Percentiles rank a stretch among this genome's conserved stretches.
Conservation (phyloP, 1,139 yeast genomes). For the Nakaseomyces nivariensis region DNA sequence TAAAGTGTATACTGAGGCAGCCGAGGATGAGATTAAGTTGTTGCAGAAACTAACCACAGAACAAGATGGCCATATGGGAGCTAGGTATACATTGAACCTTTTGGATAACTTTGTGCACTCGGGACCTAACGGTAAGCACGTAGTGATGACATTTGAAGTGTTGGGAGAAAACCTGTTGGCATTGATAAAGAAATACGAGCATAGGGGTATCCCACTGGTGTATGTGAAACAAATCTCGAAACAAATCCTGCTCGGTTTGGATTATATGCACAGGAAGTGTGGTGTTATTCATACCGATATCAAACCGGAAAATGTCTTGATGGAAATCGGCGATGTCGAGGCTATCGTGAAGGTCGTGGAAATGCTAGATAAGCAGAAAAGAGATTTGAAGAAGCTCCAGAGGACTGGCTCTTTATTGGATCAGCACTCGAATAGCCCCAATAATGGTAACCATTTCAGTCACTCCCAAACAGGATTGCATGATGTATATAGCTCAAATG, state of each 20-base stretch:
- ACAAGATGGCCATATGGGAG: conserved; percentile 42
- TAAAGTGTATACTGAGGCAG: conserved; percentile 64
- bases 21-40: conserved; percentile 62
- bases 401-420: conserved; percentile 20
- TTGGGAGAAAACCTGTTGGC: conserved; percentile 70
- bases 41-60: conserved; percentile 20
- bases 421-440: neutral
- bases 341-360: conserved; percentile 52
- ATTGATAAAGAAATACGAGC: conserved; percentile 50
- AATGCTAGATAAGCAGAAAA: conserved; percentile 42
- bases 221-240: conserved; percentile 65
- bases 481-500: neutral
- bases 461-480: neutral
- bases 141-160: conserved; percentile 74
- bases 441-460: neutral
- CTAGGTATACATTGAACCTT: conserved; percentile 52
- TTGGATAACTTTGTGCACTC: conserved; percentile 56
- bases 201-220: conserved; percentile 62
- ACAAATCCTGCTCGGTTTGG: conserved; percentile 57
- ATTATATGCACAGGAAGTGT: conserved; percentile 61
- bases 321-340: conserved; percentile 67
- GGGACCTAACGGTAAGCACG: conserved; percentile 71
- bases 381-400: conserved; percentile 34
- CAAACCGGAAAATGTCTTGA: conserved; percentile 68
- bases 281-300: conserved; percentile 76